Evolutionary conservation across 192 early-diverging fungal species (phyloP), one percentile per base, ranked within the genome.

Genomic region (Obelidium mucronatum): DNA sequence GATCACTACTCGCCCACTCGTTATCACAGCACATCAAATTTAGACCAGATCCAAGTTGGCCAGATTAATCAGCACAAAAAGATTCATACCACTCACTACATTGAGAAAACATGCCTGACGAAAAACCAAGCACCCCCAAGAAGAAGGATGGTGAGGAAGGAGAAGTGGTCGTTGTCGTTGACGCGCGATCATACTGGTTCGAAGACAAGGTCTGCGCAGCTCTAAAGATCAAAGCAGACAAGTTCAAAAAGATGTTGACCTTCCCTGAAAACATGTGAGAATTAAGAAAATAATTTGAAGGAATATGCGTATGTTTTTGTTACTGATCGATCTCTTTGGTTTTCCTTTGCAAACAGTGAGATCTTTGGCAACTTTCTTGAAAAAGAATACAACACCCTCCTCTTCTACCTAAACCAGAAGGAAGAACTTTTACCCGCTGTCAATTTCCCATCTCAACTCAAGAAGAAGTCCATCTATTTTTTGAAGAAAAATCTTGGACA

Each of bases 401-500:
- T 90, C 26, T 91, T 91, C 70, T 87, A 83, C 74, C 81, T 91
- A 24, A 91, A 85, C 67, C 81, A 83, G 42, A 86, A 87, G 64
- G 89, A 91, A 40, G 89, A 91, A 37, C 77, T 91, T 36, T 55
- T 87, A 2, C 87, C 88, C 13, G 86, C 88, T 1, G 77, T 84
- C 36, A 62, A 58, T 1, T 91, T 91, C 72, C 89, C 89, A 2
- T 44, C 83, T 2, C 67, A 76, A 24, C 74, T 90, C n/a, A 89
- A 89, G 60, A 85, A 82, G 66, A 90, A 90, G 56, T 80, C 83
- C 11, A 77, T 88, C n/a, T 90, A 89, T 66, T 88, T 90, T 60
- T 68, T 91, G 28, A 91, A 91, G 59, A 73, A 81, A 56, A 84
- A 75, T 31, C 40, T 80, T 26, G 86, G 84, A 13, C 69, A 74